Percentiles rank a stretch among this genome's conserved stretches.
phyloP scores from a whole-genome alignment of 2,329 filamentous ascomycete genomes.

The Cadophora gregata region DNA sequence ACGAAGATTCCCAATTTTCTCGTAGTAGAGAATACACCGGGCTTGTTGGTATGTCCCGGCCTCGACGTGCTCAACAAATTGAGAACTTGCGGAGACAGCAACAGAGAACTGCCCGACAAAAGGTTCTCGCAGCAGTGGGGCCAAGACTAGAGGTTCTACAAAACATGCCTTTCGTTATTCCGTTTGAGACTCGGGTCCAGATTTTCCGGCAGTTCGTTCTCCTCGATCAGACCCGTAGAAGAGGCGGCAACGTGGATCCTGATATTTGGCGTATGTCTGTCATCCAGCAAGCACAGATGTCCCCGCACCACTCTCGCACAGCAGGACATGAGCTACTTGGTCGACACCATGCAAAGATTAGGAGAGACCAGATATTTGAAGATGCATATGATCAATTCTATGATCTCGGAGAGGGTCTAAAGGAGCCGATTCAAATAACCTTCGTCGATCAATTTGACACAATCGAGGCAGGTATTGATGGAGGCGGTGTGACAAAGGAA shows the following conservation, averaged over 20 bases:
- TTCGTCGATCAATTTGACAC: constrained; percentile 92
- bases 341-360: constrained; percentile 79
- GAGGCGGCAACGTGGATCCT: constrained; percentile 74
- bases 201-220: constrained; percentile 94
- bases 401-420: constrained; percentile 78
- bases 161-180: constrained; percentile 97
- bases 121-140: constrained; percentile 78
- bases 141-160: constrained; percentile 89
- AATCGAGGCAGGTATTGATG: constrained; percentile 92
- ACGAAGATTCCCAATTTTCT: constrained; percentile 46
- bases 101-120: constrained; percentile 69
- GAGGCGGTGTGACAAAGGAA: constrained; percentile 96
- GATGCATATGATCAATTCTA: constrained; percentile 89
- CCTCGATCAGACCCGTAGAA: constrained; percentile 76
- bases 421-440: constrained; percentile 95
- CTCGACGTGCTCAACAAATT: constrained; percentile 65
- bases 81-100: constrained; percentile 69
- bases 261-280: constrained; percentile 75
- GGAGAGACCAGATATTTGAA: constrained; percentile 78
- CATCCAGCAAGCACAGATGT: constrained; percentile 48
- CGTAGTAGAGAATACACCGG: constrained; percentile 44
- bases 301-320: constrained; percentile 25
- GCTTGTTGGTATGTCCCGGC: constrained; percentile 62
- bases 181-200: constrained; percentile 87
- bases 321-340: constrained; percentile 49